These are phyloP conservation scores for Starmerella potacharoeniae DNA, from an alignment of 805 yeast genomes.

Conservation along the genomic window DNA sequence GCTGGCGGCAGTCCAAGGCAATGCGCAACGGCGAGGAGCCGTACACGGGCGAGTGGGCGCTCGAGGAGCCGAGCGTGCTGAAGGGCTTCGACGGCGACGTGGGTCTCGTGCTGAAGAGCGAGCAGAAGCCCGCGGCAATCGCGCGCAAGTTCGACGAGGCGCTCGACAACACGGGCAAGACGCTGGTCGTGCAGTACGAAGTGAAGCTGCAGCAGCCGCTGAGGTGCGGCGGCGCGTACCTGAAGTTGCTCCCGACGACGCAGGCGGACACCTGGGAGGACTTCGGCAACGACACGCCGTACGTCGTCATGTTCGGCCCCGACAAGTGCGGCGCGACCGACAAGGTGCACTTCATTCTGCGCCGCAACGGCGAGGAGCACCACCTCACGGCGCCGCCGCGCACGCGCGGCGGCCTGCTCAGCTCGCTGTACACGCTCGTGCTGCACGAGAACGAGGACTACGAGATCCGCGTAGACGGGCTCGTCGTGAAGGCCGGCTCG, in stretches of 20 bases:
- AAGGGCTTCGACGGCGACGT: slow-evolving; percentile 56
- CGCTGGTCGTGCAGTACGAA: slow-evolving; percentile 80
- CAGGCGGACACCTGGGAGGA: slow-evolving; percentile 33
- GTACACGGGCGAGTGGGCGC: slow-evolving; percentile 65
- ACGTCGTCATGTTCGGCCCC: slow-evolving; percentile 89
- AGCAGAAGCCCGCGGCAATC: slow-evolving; percentile 76
- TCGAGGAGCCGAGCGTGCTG: slow-evolving; percentile 49
- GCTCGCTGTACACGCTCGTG: slow-evolving; percentile 67
- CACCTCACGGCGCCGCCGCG: slow-evolving; percentile 54
- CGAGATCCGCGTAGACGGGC: slow-evolving; percentile 77
- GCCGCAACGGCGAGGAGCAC: slow-evolving; percentile 52
- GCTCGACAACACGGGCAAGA: slow-evolving; percentile 42
- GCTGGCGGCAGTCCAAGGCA: slow-evolving; percentile 40
- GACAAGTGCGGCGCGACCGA: slow-evolving; percentile 77
- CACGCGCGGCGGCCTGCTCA: slow-evolving; percentile 41
- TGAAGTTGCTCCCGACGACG: slow-evolving; percentile 51
- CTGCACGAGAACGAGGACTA: slow-evolving; percentile 53
- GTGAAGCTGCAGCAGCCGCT: slow-evolving; percentile 71
- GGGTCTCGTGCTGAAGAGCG: slow-evolving; percentile 64
- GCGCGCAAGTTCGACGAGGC: slow-evolving; percentile 47
- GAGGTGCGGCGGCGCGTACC: slow-evolving; percentile 81
- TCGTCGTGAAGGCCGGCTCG: slow-evolving; percentile 57
- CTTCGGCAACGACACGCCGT: slow-evolving; percentile 57
- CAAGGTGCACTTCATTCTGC: slow-evolving; percentile 66
- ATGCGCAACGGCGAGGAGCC: slow-evolving; percentile 27